Evolutionary conservation across 2,329 filamentous ascomycete species (phyloP).

Genomic region (Monosporascus sp.): DNA sequence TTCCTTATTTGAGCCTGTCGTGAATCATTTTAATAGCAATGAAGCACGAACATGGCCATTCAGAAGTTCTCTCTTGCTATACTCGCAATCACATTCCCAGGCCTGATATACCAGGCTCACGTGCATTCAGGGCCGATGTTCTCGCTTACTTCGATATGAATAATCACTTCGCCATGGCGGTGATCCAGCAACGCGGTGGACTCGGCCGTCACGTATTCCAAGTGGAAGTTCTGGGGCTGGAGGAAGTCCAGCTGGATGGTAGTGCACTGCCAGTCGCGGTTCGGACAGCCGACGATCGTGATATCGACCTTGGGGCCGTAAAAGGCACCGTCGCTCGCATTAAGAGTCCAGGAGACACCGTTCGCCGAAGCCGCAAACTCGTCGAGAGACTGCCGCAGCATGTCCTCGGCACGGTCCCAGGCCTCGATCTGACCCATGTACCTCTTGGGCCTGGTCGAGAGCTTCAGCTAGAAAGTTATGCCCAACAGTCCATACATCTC

Average conservation of each 20-base stretch:
- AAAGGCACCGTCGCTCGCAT: constrained; percentile 93
- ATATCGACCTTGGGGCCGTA: constrained; percentile 99
- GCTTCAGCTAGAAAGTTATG: constrained; percentile 88
- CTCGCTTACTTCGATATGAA: too few relatives aligned
- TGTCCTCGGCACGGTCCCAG: constrained; percentile 83
- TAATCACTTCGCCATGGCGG: too few relatives aligned
- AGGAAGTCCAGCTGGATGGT: constrained; percentile 95
- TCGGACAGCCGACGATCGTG: constrained; percentile 81
- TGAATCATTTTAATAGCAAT: too few relatives aligned
- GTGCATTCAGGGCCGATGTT: too few relatives aligned
- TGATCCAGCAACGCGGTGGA: constrained; percentile 30
- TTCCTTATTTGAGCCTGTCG: too few relatives aligned
- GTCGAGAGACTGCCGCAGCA: constrained; percentile 72
- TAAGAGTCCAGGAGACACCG: constrained; percentile 76
- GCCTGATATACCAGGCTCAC: too few relatives aligned
- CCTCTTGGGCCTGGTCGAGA: constrained; percentile 86
- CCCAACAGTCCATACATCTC: constrained; percentile 74
- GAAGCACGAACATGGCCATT: too few relatives aligned
- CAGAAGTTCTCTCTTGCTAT: too few relatives aligned
- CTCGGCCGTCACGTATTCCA: constrained; percentile 78
- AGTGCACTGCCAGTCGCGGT: constrained; percentile 81
- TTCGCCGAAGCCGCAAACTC: constrained; percentile 56
- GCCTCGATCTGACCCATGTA: constrained; percentile 80
- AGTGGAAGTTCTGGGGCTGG: constrained; percentile 75
- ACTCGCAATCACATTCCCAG: too few relatives aligned